Conservation (phyloP, 345 rosid genomes). For the Rhizophora mangle region DNA sequence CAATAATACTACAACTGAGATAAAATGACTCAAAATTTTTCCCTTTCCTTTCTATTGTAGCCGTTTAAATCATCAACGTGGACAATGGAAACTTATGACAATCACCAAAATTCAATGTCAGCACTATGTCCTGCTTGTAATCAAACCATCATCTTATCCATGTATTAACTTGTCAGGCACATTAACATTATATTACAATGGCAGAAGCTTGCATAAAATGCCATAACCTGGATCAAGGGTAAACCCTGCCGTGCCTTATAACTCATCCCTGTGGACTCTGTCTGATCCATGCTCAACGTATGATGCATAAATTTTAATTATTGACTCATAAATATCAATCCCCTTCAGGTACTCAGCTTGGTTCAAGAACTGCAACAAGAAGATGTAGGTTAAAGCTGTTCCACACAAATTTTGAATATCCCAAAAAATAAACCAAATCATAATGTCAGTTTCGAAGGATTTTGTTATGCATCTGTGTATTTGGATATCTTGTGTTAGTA, state of each 20-base stretch:
- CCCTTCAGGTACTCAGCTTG: slow-evolving; percentile 84
- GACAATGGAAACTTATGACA: too few species aligned
- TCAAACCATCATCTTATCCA: not conserved
- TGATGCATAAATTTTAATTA: slow-evolving; percentile 63
- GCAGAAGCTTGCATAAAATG: not conserved
- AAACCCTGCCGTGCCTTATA: slow-evolving; percentile 30
- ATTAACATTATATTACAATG: not conserved
- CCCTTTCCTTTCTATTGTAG: too few species aligned
- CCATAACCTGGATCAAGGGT: not conserved
- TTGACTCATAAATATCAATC: slow-evolving; percentile 62
- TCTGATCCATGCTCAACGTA: slow-evolving; percentile 31
- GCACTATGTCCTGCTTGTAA: not conserved
- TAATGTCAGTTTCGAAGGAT: not conserved
- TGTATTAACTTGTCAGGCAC: not conserved
- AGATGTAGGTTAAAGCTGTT: not conserved
- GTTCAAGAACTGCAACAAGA: slow-evolving; percentile 63
- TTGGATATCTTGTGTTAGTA: not conserved
- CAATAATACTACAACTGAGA: too few species aligned
- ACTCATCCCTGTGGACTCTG: slow-evolving; percentile 55
- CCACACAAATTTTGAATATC: not conserved
- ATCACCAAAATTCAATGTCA: too few species aligned
- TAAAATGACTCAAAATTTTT: too few species aligned
- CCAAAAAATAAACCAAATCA: not conserved
- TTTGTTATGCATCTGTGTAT: too few species aligned
- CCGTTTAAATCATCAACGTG: too few species aligned